These are phyloP conservation scores for Phlebiopsis flavidoalba DNA, from an alignment of 768 basidiomycete genomes.

Conservation along the genomic window DNA sequence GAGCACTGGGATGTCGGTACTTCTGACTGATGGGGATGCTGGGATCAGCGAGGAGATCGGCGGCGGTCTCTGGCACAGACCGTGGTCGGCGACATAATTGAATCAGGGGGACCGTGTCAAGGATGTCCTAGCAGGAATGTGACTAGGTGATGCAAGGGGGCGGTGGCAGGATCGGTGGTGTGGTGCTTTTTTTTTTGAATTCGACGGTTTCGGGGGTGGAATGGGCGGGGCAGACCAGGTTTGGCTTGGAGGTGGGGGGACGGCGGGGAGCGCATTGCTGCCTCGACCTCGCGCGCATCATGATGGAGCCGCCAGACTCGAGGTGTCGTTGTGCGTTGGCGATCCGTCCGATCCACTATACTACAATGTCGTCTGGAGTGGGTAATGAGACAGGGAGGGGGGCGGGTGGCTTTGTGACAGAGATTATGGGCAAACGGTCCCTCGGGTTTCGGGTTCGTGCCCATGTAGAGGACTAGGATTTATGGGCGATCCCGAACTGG, in stretches of 20 bases:
- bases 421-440: conserved; percentile 46
- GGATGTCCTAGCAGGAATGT: not conserved
- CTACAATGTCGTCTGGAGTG: conserved; percentile 33
- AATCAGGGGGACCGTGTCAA: not conserved
- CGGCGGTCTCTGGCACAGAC: conserved; percentile 2
- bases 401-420: conserved; percentile 65
- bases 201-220: not conserved
- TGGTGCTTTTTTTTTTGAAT: not conserved
- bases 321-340: conserved; percentile 10
- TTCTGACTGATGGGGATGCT: conserved; percentile 1
- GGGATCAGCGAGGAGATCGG: conserved; percentile 13
- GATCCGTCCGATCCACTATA: not conserved
- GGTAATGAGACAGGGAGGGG: conserved; percentile 70
- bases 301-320: conserved; percentile 13
- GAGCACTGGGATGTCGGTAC: not conserved
- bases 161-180: conserved; percentile 6
- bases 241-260: not conserved
- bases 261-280: conserved; percentile 1
- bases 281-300: conserved; percentile 15
- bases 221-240: not conserved
- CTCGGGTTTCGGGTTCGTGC: conserved; percentile 13
- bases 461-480: conserved; percentile 18
- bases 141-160: conserved; percentile 9
- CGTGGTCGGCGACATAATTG: conserved; percentile 1
- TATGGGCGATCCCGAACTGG: conserved; percentile 5